Evolutionary conservation across 768 basidiomycete genomes (phyloP).

Genomic region (Sarcodon sp.): DNA sequence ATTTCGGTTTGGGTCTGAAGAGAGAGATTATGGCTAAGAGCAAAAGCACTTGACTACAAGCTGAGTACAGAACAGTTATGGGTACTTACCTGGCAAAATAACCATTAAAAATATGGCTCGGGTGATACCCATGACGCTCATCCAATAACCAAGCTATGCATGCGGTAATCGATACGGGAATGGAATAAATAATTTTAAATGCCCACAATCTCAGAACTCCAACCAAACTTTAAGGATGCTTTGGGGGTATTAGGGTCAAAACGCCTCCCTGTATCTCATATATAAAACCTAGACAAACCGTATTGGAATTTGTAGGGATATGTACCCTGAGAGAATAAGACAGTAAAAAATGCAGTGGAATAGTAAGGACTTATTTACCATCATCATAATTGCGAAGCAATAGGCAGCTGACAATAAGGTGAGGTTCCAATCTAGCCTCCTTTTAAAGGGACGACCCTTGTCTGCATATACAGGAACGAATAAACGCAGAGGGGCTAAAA

Average conservation of each 20-base stretch:
- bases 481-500: conserved; percentile 60
- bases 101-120: conserved; percentile 43
- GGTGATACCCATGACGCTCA: conserved; percentile 38
- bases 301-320: conserved; percentile 53
- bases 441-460: conserved; percentile 24
- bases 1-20: conserved; percentile 29
- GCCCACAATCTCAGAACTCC: conserved; percentile 37
- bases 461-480: conserved; percentile 31
- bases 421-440: conserved; percentile 49
- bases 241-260: not conserved
- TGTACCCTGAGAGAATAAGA: conserved; percentile 30
- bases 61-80: not conserved
- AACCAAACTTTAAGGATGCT: conserved; percentile 40
- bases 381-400: conserved; percentile 27
- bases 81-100: conserved; percentile 44
- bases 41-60: not conserved
- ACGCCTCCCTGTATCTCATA: not conserved
- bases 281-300: conserved; percentile 7
- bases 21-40: conserved; percentile 40
- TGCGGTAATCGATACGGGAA: not conserved
- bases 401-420: conserved; percentile 39
- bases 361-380: conserved; percentile 24
- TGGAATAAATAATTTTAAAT: not conserved
- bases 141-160: conserved; percentile 58
- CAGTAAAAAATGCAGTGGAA: not conserved